Base-by-base conservation (phyloP, 805 yeast species). In the Candida tammaniensis region DNA sequence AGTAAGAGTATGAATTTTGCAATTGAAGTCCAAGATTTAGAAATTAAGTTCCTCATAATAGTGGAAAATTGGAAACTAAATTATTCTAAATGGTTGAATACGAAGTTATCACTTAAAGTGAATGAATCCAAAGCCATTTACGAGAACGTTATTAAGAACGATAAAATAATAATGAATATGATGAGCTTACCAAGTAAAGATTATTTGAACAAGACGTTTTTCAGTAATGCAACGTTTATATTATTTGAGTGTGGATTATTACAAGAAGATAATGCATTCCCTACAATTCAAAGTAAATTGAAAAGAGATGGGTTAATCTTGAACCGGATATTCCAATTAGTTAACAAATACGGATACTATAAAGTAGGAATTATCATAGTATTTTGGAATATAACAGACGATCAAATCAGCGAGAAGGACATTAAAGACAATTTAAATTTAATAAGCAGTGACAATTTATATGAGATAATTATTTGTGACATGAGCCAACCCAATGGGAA, bases 221-320 rank as follows among this genome's bases (percentile, higher is more conserved):
- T 74, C 44, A 48, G 56, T 17, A 53, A 57, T 15, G 52, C 72
- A 4, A 61, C 70, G 1, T 65, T 74, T 33, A 35, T 80, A 4
- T 42, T 80, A 3, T 62, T 78, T 46, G 80, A 76, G 43, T 64
- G 79, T 42, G 84, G 84, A 3, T 46, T 70, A 16, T 46, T 59
- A 2, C 47, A 39, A 4, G 38, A 27, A 3, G n/a, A 12, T 14
- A 12, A 28, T 4, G 34, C 31, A 17, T 42, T 28, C 26, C 8
- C 16, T 7, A 26, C 10, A 11, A 46, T 65, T 7, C 33, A 42
- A n/a, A 52, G 48, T 5, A 72, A 70, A 40, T 48, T 72, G 17
- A 36, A 36, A 8, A 31, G 60, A n/a, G 79, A 73, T 39, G 47
- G 58, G 16, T 39, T 40, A 4, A 54, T 61, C 6, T 51, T 74